Evolutionary conservation across 2,329 filamentous ascomycete species (phyloP).

Genomic region (Diatrype stigma): DNA sequence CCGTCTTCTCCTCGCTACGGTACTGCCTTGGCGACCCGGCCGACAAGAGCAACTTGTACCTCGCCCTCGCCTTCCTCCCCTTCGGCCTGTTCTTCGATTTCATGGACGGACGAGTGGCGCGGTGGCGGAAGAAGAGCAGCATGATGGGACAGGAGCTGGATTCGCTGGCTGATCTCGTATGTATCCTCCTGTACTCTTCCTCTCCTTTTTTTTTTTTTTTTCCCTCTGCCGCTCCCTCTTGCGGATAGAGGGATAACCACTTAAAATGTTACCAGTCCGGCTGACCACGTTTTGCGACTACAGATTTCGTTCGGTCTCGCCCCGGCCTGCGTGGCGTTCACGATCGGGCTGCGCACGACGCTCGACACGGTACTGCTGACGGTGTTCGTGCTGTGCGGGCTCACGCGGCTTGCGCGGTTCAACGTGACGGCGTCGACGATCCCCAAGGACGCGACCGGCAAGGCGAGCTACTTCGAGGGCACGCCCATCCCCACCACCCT

Average conservation of each 20-base stretch:
- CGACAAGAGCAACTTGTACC: conserved; percentile 68
- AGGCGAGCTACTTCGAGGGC: conserved; percentile 94
- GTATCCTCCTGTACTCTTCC: conserved; percentile 20
- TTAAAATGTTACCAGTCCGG: not conserved
- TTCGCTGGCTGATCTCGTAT: conserved; percentile 88
- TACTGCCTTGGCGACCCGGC: conserved; percentile 76
- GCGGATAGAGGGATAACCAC: too few species aligned
- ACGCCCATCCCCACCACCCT: conserved; percentile 92
- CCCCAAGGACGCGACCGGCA: conserved; percentile 87
- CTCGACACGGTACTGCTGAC: conserved; percentile 76
- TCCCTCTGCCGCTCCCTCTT: not conserved
- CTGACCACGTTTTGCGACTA: not conserved
- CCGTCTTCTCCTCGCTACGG: conserved; percentile 88
- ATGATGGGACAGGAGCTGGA: conserved; percentile 98
- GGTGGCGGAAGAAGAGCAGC: conserved; percentile 95
- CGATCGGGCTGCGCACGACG: conserved; percentile 79
- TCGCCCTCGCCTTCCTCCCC: conserved; percentile 81
- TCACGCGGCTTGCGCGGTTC: conserved; percentile 92
- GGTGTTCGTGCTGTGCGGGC: conserved; percentile 91
- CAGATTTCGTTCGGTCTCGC: conserved; percentile 95
- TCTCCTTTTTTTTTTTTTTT: not conserved
- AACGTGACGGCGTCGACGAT: conserved; percentile 90
- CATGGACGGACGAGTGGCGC: conserved; percentile 92
- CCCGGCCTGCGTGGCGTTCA: conserved; percentile 82
- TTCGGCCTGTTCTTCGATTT: conserved; percentile 97